These are phyloP conservation scores for Wickerhamomyces chaumierensis DNA, from an alignment of 805 yeast species.

Conservation along the genomic window DNA sequence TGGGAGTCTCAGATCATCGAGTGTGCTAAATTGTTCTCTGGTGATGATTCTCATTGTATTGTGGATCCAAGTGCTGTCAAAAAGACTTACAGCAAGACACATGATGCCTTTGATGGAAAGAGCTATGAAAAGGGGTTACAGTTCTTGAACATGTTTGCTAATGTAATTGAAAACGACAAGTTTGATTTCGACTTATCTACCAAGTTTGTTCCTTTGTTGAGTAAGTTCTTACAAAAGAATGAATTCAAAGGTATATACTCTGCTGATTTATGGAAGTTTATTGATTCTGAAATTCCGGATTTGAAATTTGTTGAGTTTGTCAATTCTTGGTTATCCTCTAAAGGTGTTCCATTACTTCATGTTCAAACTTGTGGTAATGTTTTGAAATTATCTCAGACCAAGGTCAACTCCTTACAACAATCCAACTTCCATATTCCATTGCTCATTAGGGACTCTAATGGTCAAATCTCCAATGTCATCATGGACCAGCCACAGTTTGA, in stretches of 20 bases:
- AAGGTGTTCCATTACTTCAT: slow-evolving; percentile 47
- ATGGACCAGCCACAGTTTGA: slow-evolving; percentile 29
- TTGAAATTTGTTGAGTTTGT: slow-evolving; percentile 26
- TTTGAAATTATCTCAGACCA: slow-evolving; percentile 23
- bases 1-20: slow-evolving; percentile 24
- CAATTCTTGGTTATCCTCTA: slow-evolving; percentile 47
- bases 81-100: slow-evolving; percentile 27
- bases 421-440: slow-evolving; percentile 49
- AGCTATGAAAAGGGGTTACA: slow-evolving; percentile 53
- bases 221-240: slow-evolving; percentile 25
- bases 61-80: slow-evolving; percentile 8
- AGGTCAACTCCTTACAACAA: slow-evolving; percentile 24
- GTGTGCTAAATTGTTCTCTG: slow-evolving; percentile 24
- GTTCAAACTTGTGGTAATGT: slow-evolving; percentile 20
- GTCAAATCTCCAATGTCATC: slow-evolving; percentile 26
- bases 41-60: slow-evolving; percentile 24
- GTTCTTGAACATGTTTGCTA: slow-evolving; percentile 40
- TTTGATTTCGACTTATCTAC: slow-evolving; percentile 18
- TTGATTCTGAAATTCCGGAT: slow-evolving; percentile 32
- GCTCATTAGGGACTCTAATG: slow-evolving; percentile 26
- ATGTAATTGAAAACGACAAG: slow-evolving; percentile 25
- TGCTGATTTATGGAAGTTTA: slow-evolving; percentile 39
- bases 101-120: slow-evolving; percentile 35
- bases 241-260: slow-evolving; percentile 33
- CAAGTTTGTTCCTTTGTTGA: slow-evolving; percentile 25